Evolutionary conservation across 106 monocot species (phyloP).

Genomic region (Chionographis japonica): DNA sequence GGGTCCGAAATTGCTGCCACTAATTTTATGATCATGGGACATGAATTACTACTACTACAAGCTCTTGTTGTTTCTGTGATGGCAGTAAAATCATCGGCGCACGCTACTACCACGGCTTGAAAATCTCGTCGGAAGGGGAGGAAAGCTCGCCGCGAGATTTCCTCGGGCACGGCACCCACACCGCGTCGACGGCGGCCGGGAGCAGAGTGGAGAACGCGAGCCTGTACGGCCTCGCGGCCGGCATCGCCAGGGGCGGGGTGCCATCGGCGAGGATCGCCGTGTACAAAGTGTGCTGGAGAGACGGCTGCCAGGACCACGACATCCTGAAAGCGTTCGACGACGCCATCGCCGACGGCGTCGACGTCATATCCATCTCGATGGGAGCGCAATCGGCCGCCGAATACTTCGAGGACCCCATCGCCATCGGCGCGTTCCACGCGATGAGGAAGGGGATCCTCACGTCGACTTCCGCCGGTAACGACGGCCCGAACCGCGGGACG

Average conservation of each 20-base stretch:
- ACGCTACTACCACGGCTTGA: slow-evolving; percentile 2
- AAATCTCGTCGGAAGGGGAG: background rate
- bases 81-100: slow-evolving; percentile 17
- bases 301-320: slow-evolving; percentile 5
- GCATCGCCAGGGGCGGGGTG: slow-evolving; percentile 13
- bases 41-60: background rate
- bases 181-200: slow-evolving; percentile 16
- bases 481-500: background rate
- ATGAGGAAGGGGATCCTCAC: slow-evolving; percentile 22
- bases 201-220: background rate
- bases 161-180: slow-evolving; percentile 33
- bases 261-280: slow-evolving; percentile 21
- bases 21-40: background rate
- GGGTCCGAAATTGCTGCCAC: too few species aligned
- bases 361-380: slow-evolving; percentile 25
- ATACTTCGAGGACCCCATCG: slow-evolving; percentile 14
- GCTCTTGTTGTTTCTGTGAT: background rate
- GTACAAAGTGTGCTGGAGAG: slow-evolving; percentile 30
- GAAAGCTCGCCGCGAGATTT: slow-evolving; percentile 4
- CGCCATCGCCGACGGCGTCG: slow-evolving; percentile 38
- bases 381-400: background rate
- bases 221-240: slow-evolving; percentile 5
- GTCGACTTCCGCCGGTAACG: slow-evolving; percentile 16
- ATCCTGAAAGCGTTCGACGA: slow-evolving; percentile 39
- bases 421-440: slow-evolving; percentile 27